A percentile compares a stretch with the other conserved stretches of the same genome.
phyloP scores from a whole-genome alignment of 495 filamentous ascomycete genomes.

The Lophiostoma macrostomum region DNA sequence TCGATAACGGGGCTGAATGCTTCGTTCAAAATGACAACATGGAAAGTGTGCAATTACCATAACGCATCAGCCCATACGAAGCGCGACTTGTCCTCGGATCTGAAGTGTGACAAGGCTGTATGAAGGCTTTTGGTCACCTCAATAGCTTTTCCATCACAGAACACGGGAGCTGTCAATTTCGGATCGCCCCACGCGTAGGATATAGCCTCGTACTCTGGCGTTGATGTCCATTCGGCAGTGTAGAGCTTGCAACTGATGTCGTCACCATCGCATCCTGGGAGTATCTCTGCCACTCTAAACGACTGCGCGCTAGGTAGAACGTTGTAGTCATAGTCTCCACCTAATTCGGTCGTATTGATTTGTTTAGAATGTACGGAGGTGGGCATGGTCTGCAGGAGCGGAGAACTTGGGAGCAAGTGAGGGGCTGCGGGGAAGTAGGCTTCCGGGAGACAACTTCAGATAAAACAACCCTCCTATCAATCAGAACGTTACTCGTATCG shows the following conservation, averaged over 20 bases:
- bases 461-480: no score
- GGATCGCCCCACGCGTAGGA: constrained; percentile 1
- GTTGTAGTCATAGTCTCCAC: neutral
- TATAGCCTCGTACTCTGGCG: neutral
- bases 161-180: neutral
- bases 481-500: no score
- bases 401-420: no score
- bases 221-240: neutral
- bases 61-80: neutral
- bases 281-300: neutral
- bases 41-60: neutral
- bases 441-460: no score
- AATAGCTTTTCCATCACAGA: neutral
- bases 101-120: neutral
- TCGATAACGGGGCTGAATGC: neutral
- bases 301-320: neutral
- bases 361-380: neutral
- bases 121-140: neutral
- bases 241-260: neutral
- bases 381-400: no score
- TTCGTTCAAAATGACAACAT: neutral
- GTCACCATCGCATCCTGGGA: neutral
- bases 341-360: neutral
- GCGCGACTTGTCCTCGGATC: neutral
- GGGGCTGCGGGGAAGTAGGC: no score